Evolutionary conservation across 2,329 filamentous ascomycete species (phyloP).

Genomic region (Didymella segeticola): DNA sequence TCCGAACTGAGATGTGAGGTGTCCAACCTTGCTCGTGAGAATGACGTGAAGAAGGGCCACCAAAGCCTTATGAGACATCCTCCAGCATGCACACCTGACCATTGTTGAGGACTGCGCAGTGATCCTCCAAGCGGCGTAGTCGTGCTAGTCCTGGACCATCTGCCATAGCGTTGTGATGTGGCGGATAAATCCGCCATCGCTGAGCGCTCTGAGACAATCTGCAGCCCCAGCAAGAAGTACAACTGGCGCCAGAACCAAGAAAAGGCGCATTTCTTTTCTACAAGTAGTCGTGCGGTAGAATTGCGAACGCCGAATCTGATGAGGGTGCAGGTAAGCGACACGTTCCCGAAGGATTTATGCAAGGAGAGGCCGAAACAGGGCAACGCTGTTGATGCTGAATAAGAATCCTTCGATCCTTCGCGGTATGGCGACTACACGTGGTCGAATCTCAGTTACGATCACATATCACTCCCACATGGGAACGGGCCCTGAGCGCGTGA

Average conservation of each 20-base stretch:
- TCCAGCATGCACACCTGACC: constrained; percentile 1
- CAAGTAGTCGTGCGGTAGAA: constrained; percentile 1
- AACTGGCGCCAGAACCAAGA: constrained; percentile 2
- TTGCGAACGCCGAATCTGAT: background rate
- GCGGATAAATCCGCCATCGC: background rate
- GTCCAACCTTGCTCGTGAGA: background rate
- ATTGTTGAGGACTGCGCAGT: background rate
- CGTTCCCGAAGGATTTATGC: constrained; percentile 4
- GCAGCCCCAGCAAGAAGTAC: background rate
- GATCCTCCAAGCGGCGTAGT: constrained; percentile 10
- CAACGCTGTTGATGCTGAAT: background rate
- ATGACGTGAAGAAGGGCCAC: background rate
- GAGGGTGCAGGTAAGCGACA: constrained; percentile 2
- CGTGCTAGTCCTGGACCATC: background rate
- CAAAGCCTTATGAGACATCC: constrained; percentile 4
- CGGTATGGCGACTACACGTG: background rate
- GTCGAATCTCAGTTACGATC: background rate
- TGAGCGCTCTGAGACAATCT: constrained; percentile 5
- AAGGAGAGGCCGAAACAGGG: constrained; percentile 1
- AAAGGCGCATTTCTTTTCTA: constrained; percentile 3
- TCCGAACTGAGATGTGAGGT: too few relatives aligned
- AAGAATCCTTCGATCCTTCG: constrained; percentile 3
- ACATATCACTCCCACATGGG: background rate
- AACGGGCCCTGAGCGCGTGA: background rate
- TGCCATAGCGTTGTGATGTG: constrained; percentile 9